Evolutionary conservation across 1,139 yeast genomes (phyloP).

Genomic region (Citeromyces hawaiiensis): DNA sequence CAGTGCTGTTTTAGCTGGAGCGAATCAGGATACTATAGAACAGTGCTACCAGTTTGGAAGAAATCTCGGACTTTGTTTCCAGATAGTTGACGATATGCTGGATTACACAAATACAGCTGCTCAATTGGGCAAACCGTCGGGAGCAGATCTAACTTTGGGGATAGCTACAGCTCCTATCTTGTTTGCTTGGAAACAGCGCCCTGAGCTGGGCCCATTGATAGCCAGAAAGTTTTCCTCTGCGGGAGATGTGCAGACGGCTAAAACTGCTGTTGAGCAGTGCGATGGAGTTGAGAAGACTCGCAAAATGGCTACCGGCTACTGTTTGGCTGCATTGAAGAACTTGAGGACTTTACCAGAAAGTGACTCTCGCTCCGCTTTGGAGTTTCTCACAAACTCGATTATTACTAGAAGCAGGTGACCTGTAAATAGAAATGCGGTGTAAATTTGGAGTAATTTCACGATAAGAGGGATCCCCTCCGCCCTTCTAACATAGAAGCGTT

Average conservation of each 20-base stretch:
- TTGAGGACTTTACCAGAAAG: constrained; percentile 71
- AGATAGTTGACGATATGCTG: constrained; percentile 89
- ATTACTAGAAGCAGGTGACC: constrained; percentile 59
- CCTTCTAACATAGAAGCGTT: no score
- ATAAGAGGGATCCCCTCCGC: no score
- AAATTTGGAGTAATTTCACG: no score
- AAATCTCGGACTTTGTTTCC: constrained; percentile 89
- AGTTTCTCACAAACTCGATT: constrained; percentile 70
- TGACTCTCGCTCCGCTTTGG: constrained; percentile 81
- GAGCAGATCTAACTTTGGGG: constrained; percentile 88
- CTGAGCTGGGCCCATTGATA: constrained; percentile 73
- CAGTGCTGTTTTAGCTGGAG: constrained; percentile 87
- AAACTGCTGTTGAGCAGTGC: constrained; percentile 56
- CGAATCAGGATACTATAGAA: constrained; percentile 60
- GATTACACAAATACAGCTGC: constrained; percentile 82
- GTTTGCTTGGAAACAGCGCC: constrained; percentile 85
- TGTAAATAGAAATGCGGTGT: not conserved
- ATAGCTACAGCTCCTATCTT: constrained; percentile 95
- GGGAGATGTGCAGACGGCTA: constrained; percentile 77
- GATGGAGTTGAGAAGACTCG: constrained; percentile 71
- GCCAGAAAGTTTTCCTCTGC: constrained; percentile 67
- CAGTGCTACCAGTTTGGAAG: constrained; percentile 86
- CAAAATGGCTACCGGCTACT: constrained; percentile 64
- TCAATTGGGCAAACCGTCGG: constrained; percentile 87
- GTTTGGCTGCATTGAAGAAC: constrained; percentile 61